Base-by-base conservation (phyloP, 2,329 filamentous ascomycete species). In the Exophiala alcalophila region DNA sequence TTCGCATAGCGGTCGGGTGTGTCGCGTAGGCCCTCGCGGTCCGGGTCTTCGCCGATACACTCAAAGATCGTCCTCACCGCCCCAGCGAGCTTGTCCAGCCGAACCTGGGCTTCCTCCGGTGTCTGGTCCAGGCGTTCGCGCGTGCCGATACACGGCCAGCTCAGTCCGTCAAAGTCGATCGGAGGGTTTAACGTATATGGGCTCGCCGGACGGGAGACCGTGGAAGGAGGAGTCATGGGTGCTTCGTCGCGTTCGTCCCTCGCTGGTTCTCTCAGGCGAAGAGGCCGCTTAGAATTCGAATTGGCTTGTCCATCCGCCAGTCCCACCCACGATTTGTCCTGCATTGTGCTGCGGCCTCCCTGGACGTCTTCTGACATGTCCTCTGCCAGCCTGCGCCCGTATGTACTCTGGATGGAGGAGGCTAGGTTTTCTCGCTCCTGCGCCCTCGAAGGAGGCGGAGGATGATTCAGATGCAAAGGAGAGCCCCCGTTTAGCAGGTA, bases 1-100 rank as follows among this genome's bases (percentile, higher is more conserved):
- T 95, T 92, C 32, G 92, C 91, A 64, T 97, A 98, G 49, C 92
- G 78, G 59, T 85, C 80, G 0, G 92, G 92, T 0, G 80, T 83
- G 35, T 75, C 73, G n/a, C 73, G 69, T 39, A 83, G 65, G 3
- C 80, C 80, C 58, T 83, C 80, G 35, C 80, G 70, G 47, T 81
- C 74, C 0, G 79, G 78, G 52, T 83, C 80, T 57, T 83, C 80
- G 33, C 80, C 80, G 14, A 83, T 72, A 52, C 80, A 83, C 59
- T 83, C 79, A 11, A 83, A 62, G 28, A 83, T 80, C 1, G 80
- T 83, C 38, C 71, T 66, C 10, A 83, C 76, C 30, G 80, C 80
- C 30, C 77, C 77, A 1, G 77, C 70, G n/a, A 83, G 68, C 62
- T 81, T 83, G 55, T 74, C 62, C 12, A 81, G 64, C 8, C 78